Evolutionary conservation across 768 basidiomycete genomes (phyloP), one percentile per base, ranked within the genome.

Genomic region (Rhodosporidiobolus odoratus): DNA sequence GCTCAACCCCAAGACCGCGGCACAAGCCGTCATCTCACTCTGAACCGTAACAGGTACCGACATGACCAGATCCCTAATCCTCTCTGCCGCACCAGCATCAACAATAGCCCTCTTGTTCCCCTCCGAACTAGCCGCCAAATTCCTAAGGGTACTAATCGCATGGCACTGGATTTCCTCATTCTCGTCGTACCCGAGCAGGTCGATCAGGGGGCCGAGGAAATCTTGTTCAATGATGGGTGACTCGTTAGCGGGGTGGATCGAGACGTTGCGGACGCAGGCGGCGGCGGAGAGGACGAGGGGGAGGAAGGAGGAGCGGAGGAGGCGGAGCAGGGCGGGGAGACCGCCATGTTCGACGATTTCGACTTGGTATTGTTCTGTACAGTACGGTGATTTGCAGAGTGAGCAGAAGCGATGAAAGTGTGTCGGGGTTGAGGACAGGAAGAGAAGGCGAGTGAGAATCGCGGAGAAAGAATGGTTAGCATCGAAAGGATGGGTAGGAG

Each of bases 151-250:
- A 19, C 92, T 95, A 74, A 99, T 99, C 27, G 96, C 96, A 77
- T 99, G 96, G 78, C 96, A 98, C 79, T 99, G 96, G 32, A 99
- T 93, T 81, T 99, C 96, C 82, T 99, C 96, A 77, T 98, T 98
- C 80, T 99, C 96, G 80, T 97, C 97, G 83, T 97, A 98, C 2
- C 94, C 91, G 30, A 99, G 83, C 40, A 99, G 85, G 78, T 92
- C 93, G 79, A 99, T 97, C 48, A 99, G 83, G 1, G 96, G 96
- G 77, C 92, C 89, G 71, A 98, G 82, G 84, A 99, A 99, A 27
- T 95, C 95, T 43, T 92, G 90, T 77, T 99, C 96, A 79, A 99
- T 99, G 80, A 99, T 99, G 25, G 95, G 96, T 2, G 93, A 96
- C 80, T 98, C 96, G 83, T 99, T 99, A 78, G 88, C 87, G 0